phyloP scores from a whole-genome alignment of 208 protist species.

The Trypanosoma conorhini region DNA sequence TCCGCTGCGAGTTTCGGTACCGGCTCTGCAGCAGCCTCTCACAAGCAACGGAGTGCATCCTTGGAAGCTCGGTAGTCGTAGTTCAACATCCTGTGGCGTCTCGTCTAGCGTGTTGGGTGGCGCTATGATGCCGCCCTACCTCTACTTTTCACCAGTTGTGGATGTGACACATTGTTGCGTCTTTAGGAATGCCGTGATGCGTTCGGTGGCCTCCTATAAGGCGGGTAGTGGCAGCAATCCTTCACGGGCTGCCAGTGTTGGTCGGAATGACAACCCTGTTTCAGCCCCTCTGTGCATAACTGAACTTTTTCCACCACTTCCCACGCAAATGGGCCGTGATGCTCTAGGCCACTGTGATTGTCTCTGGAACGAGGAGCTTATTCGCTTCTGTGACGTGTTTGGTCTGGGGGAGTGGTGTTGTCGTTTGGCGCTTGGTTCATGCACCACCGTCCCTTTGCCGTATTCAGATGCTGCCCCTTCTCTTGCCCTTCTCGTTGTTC shows the following conservation, averaged over 20 bases:
- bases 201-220: background rate
- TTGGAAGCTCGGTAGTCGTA: background rate
- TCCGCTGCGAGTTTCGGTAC: slow-evolving; percentile 23
- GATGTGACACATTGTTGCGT: slow-evolving; percentile 32
- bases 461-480: background rate
- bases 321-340: slow-evolving; percentile 10
- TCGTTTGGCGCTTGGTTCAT: slow-evolving; percentile 31
- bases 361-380: slow-evolving; percentile 33
- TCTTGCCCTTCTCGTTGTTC: slow-evolving; percentile 22
- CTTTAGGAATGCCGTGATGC: slow-evolving; percentile 11
- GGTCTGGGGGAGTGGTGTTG: slow-evolving; percentile 29
- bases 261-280: background rate
- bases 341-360: slow-evolving; percentile 29
- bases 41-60: slow-evolving; percentile 1
- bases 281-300: background rate
- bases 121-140: background rate
- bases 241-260: background rate
- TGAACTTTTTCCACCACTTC: slow-evolving; percentile 18
- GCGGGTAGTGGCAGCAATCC: background rate
- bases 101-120: background rate
- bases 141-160: slow-evolving; percentile 26
- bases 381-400: slow-evolving; percentile 27
- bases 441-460: slow-evolving; percentile 1
- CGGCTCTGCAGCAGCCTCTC: slow-evolving; percentile 23
- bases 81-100: background rate